Base-by-base conservation (phyloP, 2,329 filamentous ascomycete genomes). In the Microdochium trichocladiopsis region DNA sequence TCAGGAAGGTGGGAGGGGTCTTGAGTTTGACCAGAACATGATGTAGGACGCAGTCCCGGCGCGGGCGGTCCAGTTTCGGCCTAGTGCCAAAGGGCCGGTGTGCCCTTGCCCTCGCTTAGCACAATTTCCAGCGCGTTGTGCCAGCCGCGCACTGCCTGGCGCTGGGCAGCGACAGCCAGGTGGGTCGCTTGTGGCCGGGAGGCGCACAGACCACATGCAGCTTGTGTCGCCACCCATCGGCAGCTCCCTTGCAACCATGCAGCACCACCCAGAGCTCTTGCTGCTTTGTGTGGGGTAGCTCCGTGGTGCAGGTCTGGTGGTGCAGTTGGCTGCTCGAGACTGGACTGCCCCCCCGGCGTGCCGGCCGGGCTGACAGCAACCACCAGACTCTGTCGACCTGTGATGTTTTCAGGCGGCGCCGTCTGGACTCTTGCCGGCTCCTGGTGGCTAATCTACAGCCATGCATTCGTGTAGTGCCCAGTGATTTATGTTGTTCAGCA, bases 1-100 rank as follows among this genome's bases (percentile, higher is more conserved):
- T 52, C 55, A 61, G 53, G 53, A 58, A 63, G 53, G 43, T 48
- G 50, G 50, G 43, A 48, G 50, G 50, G 47, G 47, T 25, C 22
- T 11, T 22, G 41, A 45, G 41, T 36, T 23, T 47, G 24, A 33
- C 50, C 28, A 22, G n/a, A 22, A 41, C 22, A 51, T 51, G 50
- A 51, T 51, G 50, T 51, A 51, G 50, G 45, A 14, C 41, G 50
- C 25, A 47, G 47, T 10, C n/a, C 41, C 11, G 41, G 21, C 21
- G 41, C 41, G 10, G 41, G 41, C 41, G n/a, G 12, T 45, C 41
- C 41, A 45, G 12, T 45, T 45, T 22, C 18, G 41, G 41, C 16
- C 41, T 45, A 45, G 41, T 23, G n/a, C 41, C 41, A 45, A 45
- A 45, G 41, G 41, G 41, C 41, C 41, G 18, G 41, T 45, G 41